Evolutionary conservation across 345 rosid genomes (phyloP).

Genomic region (Acer campestre): DNA sequence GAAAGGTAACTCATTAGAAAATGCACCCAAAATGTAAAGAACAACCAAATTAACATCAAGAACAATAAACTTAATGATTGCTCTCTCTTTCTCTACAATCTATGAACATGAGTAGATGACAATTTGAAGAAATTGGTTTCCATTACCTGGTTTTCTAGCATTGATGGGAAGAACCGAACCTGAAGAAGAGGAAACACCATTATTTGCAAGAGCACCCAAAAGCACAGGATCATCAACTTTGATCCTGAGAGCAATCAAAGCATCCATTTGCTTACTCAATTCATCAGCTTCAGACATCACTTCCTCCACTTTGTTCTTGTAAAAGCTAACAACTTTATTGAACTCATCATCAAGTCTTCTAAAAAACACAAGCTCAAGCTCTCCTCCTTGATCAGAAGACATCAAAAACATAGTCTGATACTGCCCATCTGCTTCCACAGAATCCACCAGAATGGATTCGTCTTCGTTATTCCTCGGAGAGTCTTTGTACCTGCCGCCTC

Average conservation of each 20-base stretch:
- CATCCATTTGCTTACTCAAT: constrained; percentile 69
- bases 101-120: too few relatives aligned
- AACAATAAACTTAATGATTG: too few relatives aligned
- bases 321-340: constrained; percentile 60
- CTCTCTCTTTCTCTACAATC: too few relatives aligned
- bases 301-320: constrained; percentile 47
- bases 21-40: too few relatives aligned
- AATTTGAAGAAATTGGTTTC: too few relatives aligned
- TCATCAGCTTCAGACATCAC: constrained; percentile 62
- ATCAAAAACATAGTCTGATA: constrained; percentile 59
- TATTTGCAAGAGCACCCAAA: neutral
- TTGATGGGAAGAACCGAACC: too few relatives aligned
- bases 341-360: constrained; percentile 59
- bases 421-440: constrained; percentile 24
- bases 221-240: constrained; percentile 51
- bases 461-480: constrained; percentile 25
- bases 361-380: constrained; percentile 54
- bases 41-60: too few relatives aligned
- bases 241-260: constrained; percentile 65
- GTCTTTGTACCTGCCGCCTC: neutral
- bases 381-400: constrained; percentile 65
- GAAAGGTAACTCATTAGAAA: too few relatives aligned
- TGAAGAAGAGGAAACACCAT: too few relatives aligned
- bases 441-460: constrained; percentile 42
- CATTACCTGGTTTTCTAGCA: too few relatives aligned